Evolutionary conservation across 495 filamentous ascomycete species (phyloP).

Genomic region (Daldinia childiae): DNA sequence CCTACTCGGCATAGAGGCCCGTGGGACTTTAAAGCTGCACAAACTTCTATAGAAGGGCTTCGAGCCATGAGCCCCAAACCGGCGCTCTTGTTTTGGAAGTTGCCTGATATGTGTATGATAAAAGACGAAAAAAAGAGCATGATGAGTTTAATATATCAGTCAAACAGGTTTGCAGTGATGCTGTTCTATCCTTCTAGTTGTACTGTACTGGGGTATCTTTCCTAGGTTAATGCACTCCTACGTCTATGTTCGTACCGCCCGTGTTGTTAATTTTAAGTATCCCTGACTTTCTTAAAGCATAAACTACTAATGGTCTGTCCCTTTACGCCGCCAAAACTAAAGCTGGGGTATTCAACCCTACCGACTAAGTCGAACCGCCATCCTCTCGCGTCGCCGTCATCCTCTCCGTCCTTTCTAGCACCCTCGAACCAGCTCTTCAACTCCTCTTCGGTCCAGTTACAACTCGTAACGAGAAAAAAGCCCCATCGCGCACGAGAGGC

Average conservation of each 20-base stretch:
- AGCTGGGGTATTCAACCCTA: constrained; percentile 80
- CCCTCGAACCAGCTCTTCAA: constrained; percentile 76
- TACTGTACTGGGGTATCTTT: constrained; percentile 1
- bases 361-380: constrained; percentile 60
- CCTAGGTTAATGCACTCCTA: not conserved
- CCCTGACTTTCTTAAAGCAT: constrained; percentile 69
- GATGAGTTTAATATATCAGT: constrained; percentile 42
- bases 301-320: constrained; percentile 86
- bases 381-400: constrained; percentile 7
- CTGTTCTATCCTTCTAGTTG: not conserved
- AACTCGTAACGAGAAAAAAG: constrained; percentile 86
- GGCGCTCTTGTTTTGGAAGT: constrained; percentile 7
- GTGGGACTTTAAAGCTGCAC: constrained; percentile 24
- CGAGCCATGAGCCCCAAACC: not conserved
- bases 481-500: constrained; percentile 73
- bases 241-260: not conserved
- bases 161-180: constrained; percentile 10
- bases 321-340: constrained; percentile 85
- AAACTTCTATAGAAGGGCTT: constrained; percentile 30
- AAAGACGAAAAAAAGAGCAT: constrained; percentile 35
- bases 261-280: not conserved
- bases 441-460: constrained; percentile 97
- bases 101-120: constrained; percentile 37
- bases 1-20: constrained; percentile 23
- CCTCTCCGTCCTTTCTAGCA: constrained; percentile 22